These are phyloP conservation scores for Erigeron philadelphicus DNA, from an alignment of 140 eudicot species.

Conservation along the genomic window DNA sequence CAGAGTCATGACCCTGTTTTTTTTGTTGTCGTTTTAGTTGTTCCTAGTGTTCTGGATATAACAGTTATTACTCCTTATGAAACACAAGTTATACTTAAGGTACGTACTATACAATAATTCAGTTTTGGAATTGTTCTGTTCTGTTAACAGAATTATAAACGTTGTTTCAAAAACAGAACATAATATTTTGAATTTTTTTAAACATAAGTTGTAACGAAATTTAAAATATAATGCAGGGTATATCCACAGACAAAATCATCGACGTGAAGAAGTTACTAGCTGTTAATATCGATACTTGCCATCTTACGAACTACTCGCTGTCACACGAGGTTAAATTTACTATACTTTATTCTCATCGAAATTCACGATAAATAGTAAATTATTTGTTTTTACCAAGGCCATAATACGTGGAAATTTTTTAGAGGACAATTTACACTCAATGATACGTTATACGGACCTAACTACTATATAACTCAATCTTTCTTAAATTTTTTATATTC, in stretches of 20 bases:
- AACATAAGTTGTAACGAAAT: conserved; percentile 20
- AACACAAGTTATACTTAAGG: conserved; percentile 83
- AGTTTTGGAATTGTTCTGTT: no score
- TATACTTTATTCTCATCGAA: background rate
- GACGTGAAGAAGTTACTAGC: conserved; percentile 87
- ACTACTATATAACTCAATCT: no score
- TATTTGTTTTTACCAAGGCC: no score
- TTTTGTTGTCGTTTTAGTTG: conserved; percentile 44
- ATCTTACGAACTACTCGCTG: conserved; percentile 77
- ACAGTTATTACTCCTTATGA: conserved; percentile 81
- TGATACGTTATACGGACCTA: no score
- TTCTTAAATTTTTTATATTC: no score
- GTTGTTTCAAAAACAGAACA: no score
- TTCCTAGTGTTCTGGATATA: conserved; percentile 76
- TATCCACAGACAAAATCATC: conserved; percentile 82
- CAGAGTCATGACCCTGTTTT: background rate
- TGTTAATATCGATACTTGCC: conserved; percentile 85
- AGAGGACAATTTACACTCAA: no score
- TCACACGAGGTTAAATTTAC: conserved; percentile 68
- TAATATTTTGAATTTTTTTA: background rate
- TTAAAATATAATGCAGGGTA: conserved; percentile 49
- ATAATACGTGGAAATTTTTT: no score
- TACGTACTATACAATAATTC: conserved; percentile 4
- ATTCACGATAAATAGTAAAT: background rate
- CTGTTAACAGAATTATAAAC: no score